Evolutionary conservation across 148 eudicot species (phyloP).

Genomic region (Vaccinium darrowii): DNA sequence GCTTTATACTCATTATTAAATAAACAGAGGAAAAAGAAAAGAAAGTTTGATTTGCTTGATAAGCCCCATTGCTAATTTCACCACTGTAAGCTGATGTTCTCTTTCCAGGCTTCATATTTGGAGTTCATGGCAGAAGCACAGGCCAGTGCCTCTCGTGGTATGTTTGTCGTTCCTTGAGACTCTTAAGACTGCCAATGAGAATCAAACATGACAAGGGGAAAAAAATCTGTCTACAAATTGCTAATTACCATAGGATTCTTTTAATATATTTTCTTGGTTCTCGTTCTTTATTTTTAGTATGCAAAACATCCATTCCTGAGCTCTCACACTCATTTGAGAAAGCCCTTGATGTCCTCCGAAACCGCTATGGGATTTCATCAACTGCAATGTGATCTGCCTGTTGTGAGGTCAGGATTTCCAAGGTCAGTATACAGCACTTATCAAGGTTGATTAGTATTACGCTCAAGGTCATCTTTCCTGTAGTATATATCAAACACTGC

Average conservation of each 20-base stretch:
- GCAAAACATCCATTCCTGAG: conserved; percentile 70
- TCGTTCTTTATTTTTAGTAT: conserved; percentile 41
- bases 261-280: not conserved
- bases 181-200: not conserved
- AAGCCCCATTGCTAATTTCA: not conserved
- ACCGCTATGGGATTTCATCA: conserved; percentile 52
- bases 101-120: conserved; percentile 24
- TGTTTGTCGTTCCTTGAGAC: conserved; percentile 18
- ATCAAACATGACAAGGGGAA: not conserved
- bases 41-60: conserved; percentile 10
- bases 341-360: conserved; percentile 57
- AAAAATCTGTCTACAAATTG: not conserved
- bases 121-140: conserved; percentile 68
- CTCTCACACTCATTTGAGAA: conserved; percentile 61
- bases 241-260: not conserved
- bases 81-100: not conserved
- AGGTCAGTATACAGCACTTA: not conserved
- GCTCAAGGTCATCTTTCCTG: not conserved
- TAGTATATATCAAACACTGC: not conserved
- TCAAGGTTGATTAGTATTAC: not conserved
- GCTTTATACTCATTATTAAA: not conserved
- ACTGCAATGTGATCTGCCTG: conserved; percentile 19
- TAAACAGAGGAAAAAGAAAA: not conserved
- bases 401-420: not conserved
- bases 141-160: conserved; percentile 68